phyloP scores from a whole-genome alignment of 2,329 filamentous ascomycete species.

The Venturia aucupariae region DNA sequence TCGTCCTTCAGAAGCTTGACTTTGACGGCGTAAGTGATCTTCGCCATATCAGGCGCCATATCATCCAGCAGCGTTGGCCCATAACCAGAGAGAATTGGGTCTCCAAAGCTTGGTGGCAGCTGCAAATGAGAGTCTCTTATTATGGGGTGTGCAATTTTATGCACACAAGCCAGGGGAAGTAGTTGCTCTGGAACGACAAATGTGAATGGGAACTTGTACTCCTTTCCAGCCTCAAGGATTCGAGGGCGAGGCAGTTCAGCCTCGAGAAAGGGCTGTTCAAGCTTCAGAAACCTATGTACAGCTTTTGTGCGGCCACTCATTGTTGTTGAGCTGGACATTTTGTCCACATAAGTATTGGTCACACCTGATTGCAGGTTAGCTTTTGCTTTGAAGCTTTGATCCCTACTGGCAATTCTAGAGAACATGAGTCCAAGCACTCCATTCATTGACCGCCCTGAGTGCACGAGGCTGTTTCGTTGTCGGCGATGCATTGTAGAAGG shows the following conservation, averaged over 20 bases:
- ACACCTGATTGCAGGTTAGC: slow-evolving; percentile 31
- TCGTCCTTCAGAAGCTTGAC: slow-evolving; percentile 36
- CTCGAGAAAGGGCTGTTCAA: slow-evolving; percentile 50
- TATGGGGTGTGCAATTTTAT: slow-evolving; percentile 41
- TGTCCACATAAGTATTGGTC: slow-evolving; percentile 46
- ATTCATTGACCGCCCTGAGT: background rate
- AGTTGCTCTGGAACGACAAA: slow-evolving; percentile 54
- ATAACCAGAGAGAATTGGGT: slow-evolving; percentile 43
- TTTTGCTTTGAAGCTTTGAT: background rate
- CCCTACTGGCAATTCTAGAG: background rate
- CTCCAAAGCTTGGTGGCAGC: slow-evolving; percentile 54
- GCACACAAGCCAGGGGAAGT: slow-evolving; percentile 50
- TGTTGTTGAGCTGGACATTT: slow-evolving; percentile 41
- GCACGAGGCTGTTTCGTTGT: background rate
- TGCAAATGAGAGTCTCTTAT: slow-evolving; percentile 47
- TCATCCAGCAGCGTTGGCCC: slow-evolving; percentile 48
- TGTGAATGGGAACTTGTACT: slow-evolving; percentile 52
- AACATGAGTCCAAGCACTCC: background rate
- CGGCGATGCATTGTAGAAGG: background rate
- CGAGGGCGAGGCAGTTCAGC: slow-evolving; percentile 45
- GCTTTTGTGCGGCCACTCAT: slow-evolving; percentile 43
- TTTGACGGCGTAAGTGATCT: slow-evolving; percentile 48
- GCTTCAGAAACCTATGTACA: slow-evolving; percentile 51
- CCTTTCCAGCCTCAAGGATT: slow-evolving; percentile 44
- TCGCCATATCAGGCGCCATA: slow-evolving; percentile 53